Evolutionary conservation across 257 asterid genomes (phyloP).

Genomic region (Mitragyna speciosa): DNA sequence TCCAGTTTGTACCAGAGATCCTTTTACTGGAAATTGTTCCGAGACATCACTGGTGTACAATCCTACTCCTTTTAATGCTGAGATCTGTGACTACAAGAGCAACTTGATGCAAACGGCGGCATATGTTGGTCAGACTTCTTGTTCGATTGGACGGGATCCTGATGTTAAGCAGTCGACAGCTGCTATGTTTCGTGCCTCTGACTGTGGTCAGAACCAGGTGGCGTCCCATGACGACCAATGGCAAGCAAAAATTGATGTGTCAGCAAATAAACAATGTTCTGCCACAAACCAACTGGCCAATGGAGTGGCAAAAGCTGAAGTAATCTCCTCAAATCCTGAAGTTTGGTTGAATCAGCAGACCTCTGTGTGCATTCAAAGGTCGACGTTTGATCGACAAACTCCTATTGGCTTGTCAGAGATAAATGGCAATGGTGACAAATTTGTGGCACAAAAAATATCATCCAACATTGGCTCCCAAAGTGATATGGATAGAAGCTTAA

Average conservation of each 20-base stretch:
- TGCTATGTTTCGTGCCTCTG: conserved; percentile 32
- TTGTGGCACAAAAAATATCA: conserved; percentile 24
- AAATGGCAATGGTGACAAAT: conserved; percentile 26
- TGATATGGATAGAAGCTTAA: conserved; percentile 18
- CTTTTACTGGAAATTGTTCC: conserved; percentile 29
- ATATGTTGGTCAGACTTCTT: conserved; percentile 33
- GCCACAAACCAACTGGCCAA: conserved; percentile 31
- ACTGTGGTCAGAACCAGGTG: conserved; percentile 16
- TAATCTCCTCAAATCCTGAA: conserved; percentile 53
- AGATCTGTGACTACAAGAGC: conserved; percentile 27
- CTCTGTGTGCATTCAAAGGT: conserved; percentile 23
- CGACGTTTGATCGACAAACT: conserved; percentile 29
- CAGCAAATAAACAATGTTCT: conserved; percentile 25
- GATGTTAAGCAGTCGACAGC: conserved; percentile 29
- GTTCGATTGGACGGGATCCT: conserved; percentile 30
- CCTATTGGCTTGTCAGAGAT: conserved; percentile 27
- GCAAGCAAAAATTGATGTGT: conserved; percentile 21
- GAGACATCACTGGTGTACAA: conserved; percentile 27
- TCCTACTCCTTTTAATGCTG: conserved; percentile 29
- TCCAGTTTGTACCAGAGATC: conserved; percentile 36
- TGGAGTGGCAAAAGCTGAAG: conserved; percentile 54
- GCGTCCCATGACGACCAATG: conserved; percentile 15
- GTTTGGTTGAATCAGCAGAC: conserved; percentile 50
- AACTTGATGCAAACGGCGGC: conserved; percentile 26
- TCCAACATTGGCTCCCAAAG: conserved; percentile 21